These are phyloP conservation scores for Fusarium chuoi DNA, from an alignment of 2,329 filamentous ascomycete genomes.

Conservation along the genomic window DNA sequence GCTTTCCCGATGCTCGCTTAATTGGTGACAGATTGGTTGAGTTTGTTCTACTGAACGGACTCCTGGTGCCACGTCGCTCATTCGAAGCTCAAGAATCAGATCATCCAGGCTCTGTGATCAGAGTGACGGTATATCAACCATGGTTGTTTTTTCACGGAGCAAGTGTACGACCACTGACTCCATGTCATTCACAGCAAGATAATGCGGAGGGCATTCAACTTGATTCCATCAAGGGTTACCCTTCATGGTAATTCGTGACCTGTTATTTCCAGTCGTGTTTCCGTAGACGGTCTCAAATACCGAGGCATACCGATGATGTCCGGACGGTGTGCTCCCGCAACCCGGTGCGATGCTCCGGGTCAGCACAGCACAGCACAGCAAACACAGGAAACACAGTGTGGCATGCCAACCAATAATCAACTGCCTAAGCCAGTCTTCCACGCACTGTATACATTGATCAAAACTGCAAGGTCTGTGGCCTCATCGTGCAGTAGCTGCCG, in stretches of 20 bases:
- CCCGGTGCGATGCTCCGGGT: background rate
- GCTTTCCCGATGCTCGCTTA: constrained; percentile 1
- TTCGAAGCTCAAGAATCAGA: constrained; percentile 14
- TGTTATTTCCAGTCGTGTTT: constrained; percentile 23
- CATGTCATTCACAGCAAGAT: background rate
- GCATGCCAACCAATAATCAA: background rate
- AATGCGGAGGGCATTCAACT: background rate
- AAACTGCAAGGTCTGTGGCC: constrained; percentile 20
- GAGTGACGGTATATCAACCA: constrained; percentile 10
- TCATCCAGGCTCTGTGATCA: constrained; percentile 12
- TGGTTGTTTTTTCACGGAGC: background rate
- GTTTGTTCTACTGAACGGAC: background rate
- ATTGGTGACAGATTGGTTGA: background rate
- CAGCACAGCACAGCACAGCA: background rate
- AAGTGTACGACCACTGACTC: background rate
- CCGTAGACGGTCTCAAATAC: constrained; percentile 11
- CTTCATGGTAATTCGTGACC: background rate
- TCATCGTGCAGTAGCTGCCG: constrained; percentile 46
- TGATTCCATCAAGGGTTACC: background rate
- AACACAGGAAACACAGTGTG: constrained; percentile 33
- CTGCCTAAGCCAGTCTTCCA: background rate
- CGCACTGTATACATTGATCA: constrained; percentile 37
- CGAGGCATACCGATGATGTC: constrained; percentile 3
- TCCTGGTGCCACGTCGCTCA: constrained; percentile 6
- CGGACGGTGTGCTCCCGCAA: background rate